Percentiles rank a stretch among this genome's conserved stretches.
Conservation (phyloP, 2,329 filamentous ascomycete genomes). For the Fusarium incarnatum region DNA sequence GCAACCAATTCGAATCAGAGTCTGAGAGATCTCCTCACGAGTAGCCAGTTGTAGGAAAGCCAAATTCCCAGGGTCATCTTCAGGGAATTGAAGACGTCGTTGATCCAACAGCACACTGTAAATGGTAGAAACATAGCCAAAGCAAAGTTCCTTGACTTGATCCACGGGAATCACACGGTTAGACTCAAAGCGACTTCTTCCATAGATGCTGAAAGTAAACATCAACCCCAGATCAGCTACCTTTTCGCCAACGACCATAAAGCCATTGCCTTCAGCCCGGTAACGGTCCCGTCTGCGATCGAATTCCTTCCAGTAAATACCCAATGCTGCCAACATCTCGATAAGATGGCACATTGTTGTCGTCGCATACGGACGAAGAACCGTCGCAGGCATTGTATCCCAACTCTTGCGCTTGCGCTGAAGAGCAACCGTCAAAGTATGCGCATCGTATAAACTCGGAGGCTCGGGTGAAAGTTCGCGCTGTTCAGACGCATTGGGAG, state of each 20-base stretch:
- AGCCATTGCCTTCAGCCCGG: conserved; percentile 67
- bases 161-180: conserved; percentile 66
- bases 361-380: conserved; percentile 64
- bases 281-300: conserved; percentile 63
- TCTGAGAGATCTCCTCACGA: conserved; percentile 62
- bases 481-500: conserved; percentile 30
- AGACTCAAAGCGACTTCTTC: conserved; percentile 59
- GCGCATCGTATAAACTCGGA: conserved; percentile 46
- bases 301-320: conserved; percentile 70
- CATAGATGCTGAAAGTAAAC: conserved; percentile 65
- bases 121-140: conserved; percentile 67
- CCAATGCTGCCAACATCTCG: conserved; percentile 65
- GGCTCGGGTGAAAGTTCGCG: conserved; percentile 42
- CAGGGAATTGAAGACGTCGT: conserved; percentile 53
- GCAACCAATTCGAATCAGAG: conserved; percentile 65
- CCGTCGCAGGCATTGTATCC: conserved; percentile 63
- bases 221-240: conserved; percentile 64
- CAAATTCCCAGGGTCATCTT: conserved; percentile 57
- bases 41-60: conserved; percentile 62
- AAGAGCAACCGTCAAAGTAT: conserved; percentile 59
- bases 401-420: conserved; percentile 62
- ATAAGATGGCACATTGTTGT: conserved; percentile 67
- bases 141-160: conserved; percentile 66
- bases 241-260: conserved; percentile 60
- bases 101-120: conserved; percentile 57